Conservation (phyloP, 2,329 filamentous ascomycete species). For the Dactylellina leptospora region DNA sequence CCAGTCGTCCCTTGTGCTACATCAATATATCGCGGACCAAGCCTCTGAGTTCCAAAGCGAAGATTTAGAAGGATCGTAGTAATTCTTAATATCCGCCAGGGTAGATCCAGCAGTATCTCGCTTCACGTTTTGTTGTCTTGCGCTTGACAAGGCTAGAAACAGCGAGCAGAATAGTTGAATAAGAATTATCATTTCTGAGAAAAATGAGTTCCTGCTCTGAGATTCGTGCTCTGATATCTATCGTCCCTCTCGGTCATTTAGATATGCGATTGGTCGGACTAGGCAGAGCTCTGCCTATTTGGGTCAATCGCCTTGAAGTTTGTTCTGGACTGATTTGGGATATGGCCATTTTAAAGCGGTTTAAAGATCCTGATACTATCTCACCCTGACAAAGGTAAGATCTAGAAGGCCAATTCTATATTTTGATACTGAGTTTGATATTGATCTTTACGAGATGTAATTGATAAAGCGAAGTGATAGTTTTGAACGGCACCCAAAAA, state of each 20-base stretch:
- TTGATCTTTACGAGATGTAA: too few relatives aligned
- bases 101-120: background rate
- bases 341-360: too few relatives aligned
- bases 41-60: background rate
- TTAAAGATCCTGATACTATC: too few relatives aligned
- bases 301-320: too few relatives aligned
- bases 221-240: background rate
- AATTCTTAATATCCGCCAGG: background rate
- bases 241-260: background rate
- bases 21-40: slow-evolving; percentile 2
- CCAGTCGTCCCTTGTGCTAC: background rate
- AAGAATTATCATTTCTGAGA: background rate
- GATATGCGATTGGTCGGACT: background rate
- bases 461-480: too few relatives aligned
- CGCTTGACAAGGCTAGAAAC: background rate
- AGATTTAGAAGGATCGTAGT: background rate
- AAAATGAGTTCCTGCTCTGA: background rate
- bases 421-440: too few relatives aligned
- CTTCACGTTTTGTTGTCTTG: background rate
- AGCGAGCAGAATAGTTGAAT: background rate
- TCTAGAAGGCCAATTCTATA: too few relatives aligned
- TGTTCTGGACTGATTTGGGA: too few relatives aligned
- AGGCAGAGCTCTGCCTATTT: slow-evolving; percentile 3
- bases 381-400: too few relatives aligned
- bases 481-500: too few relatives aligned